Evolutionary conservation across 352 stramenopile genomes (phyloP).

Genomic region (Pythium scleroteichum): DNA sequence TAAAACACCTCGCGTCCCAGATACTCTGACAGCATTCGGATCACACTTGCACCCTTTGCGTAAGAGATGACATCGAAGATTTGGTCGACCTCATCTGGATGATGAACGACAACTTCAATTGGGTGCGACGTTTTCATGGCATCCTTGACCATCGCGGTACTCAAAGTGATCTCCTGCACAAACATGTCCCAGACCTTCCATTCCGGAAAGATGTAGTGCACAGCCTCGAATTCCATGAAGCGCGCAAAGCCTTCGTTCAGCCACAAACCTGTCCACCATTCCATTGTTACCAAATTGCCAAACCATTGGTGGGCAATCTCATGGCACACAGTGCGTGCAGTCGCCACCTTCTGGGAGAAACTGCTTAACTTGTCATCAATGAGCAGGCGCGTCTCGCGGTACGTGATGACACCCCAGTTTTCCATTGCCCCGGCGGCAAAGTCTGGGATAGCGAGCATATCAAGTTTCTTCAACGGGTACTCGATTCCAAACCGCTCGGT

Average conservation of each 20-base stretch:
- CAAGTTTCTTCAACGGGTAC: conserved; percentile 98
- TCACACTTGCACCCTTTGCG: conserved; percentile 87
- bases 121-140: conserved; percentile 90
- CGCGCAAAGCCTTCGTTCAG: conserved; percentile 98
- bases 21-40: conserved; percentile 80
- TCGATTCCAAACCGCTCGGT: conserved; percentile 69
- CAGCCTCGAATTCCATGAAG: conserved; percentile 96
- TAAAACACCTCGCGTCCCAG: conserved; percentile 78
- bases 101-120: conserved; percentile 94
- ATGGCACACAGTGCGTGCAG: conserved; percentile 96
- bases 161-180: conserved; percentile 77
- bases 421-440: conserved; percentile 97
- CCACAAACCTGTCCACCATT: conserved; percentile 96
- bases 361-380: conserved; percentile 80
- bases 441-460: conserved; percentile 97
- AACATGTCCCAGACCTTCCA: conserved; percentile 98
- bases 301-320: conserved; percentile 98
- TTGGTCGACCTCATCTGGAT: conserved; percentile 96
- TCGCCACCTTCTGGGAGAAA: conserved; percentile 66
- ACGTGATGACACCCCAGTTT: conserved; percentile 97
- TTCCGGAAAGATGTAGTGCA: conserved; percentile 92
- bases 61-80: conserved; percentile 99
- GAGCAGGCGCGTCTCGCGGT: conserved; percentile 92
- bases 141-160: conserved; percentile 92
- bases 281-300: conserved; percentile 99